Evolutionary conservation across 2,329 filamentous ascomycete species (phyloP).

Genomic region (Penicillium sp.): DNA sequence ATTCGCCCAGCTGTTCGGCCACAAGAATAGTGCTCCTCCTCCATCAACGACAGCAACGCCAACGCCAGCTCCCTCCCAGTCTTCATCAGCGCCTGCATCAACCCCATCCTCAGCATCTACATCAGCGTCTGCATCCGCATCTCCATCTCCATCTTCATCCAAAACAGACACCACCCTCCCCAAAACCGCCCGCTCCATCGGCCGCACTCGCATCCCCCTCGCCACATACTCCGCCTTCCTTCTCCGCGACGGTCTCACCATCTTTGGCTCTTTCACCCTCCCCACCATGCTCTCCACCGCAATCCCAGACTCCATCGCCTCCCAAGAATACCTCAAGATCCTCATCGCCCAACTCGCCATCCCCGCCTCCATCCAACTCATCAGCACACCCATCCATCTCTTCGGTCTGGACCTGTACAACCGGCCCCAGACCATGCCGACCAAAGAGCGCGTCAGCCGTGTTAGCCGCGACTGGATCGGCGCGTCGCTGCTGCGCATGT

Average conservation of each 20-base stretch:
- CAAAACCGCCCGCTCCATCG: constrained; percentile 30
- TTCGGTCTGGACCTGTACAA: constrained; percentile 86
- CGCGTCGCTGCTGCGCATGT: constrained; percentile 73
- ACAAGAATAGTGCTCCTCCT: constrained; percentile 14
- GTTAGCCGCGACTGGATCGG: constrained; percentile 74
- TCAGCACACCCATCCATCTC: constrained; percentile 80
- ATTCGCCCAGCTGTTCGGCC: constrained; percentile 73
- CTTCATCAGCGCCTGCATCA: not conserved
- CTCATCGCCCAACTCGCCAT: constrained; percentile 80
- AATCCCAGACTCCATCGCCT: constrained; percentile 68
- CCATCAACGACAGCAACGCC: constrained; percentile 5
- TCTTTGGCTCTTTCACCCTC: constrained; percentile 58
- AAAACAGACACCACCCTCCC: constrained; percentile 16
- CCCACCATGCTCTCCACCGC: constrained; percentile 50
- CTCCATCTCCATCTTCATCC: constrained; percentile 2
- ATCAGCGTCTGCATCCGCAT: constrained; percentile 5
- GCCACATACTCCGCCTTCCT: constrained; percentile 64
- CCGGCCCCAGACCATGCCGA: constrained; percentile 51
- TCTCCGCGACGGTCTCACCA: constrained; percentile 77
- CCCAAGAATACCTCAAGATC: constrained; percentile 81
- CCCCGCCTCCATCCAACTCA: constrained; percentile 73
- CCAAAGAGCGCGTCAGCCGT: constrained; percentile 60
- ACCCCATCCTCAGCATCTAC: constrained; percentile 3
- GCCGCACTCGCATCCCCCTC: constrained; percentile 50
- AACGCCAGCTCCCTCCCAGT: constrained; percentile 4